Conservation (phyloP, 257 asterid genomes). For the Orobanche coerulescens region DNA sequence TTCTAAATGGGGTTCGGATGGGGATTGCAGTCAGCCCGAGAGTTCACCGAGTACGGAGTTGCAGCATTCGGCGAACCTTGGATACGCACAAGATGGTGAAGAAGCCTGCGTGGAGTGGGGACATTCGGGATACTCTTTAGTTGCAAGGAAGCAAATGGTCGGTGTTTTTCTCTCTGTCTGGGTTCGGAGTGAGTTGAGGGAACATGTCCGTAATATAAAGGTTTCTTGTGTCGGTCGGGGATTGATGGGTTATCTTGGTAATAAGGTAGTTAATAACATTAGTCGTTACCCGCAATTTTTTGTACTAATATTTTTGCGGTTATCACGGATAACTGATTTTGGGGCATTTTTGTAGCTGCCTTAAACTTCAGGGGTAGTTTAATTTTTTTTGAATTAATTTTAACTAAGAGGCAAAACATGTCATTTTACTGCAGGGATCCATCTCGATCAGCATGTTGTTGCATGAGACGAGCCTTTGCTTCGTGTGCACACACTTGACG, state of each 20-base stretch:
- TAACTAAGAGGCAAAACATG: background rate
- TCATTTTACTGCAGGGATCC: constrained; percentile 58
- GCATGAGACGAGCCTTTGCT: constrained; percentile 93
- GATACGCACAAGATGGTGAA: constrained; percentile 28
- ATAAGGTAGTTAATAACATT: constrained; percentile 48
- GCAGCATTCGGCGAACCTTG: constrained; percentile 24
- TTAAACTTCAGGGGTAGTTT: too few relatives aligned
- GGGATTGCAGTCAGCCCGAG: constrained; percentile 52
- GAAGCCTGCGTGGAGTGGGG: constrained; percentile 36
- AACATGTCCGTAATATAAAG: constrained; percentile 68
- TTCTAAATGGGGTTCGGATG: constrained; percentile 79
- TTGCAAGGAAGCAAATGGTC: constrained; percentile 93
- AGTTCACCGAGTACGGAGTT: constrained; percentile 75
- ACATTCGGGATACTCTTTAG: constrained; percentile 56
- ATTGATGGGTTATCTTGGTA: constrained; percentile 92
- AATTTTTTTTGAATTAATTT: background rate
- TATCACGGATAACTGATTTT: too few relatives aligned
- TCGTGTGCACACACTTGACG: constrained; percentile 82
- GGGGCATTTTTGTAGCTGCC: too few relatives aligned
- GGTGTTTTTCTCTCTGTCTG: constrained; percentile 82
- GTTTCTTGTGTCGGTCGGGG: constrained; percentile 89
- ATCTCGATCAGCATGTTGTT: constrained; percentile 77
- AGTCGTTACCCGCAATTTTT: too few relatives aligned
- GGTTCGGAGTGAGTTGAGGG: constrained; percentile 77
- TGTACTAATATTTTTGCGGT: too few relatives aligned